A percentile compares a stretch with the other conserved stretches of the same genome.
These are phyloP conservation scores for Alternaria atra DNA, from an alignment of 2,329 filamentous ascomycete species.

Conservation along the genomic window DNA sequence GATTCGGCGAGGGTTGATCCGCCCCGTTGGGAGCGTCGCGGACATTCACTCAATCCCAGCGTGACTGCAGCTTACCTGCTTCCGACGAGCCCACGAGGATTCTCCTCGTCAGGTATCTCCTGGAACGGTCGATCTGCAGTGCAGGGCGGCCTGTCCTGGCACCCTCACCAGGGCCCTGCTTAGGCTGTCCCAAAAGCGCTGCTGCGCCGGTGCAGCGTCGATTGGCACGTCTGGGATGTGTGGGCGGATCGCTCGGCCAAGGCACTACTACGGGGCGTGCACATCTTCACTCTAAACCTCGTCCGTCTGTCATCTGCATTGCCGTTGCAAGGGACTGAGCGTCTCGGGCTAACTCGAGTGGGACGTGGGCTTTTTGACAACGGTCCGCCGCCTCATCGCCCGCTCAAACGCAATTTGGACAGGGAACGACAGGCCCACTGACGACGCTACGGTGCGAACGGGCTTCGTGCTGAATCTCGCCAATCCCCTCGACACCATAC, in stretches of 20 bases:
- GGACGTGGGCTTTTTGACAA: constrained; percentile 47
- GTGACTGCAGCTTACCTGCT: constrained; percentile 34
- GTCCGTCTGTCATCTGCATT: constrained; percentile 51
- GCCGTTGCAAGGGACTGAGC: constrained; percentile 50
- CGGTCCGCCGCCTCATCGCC: constrained; percentile 50
- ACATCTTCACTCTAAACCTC: constrained; percentile 42
- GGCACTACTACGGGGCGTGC: constrained; percentile 45
- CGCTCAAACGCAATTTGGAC: constrained; percentile 49
- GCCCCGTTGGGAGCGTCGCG: constrained; percentile 23
- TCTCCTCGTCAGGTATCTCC: constrained; percentile 31
- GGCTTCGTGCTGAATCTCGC: constrained; percentile 49
- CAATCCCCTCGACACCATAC: constrained; percentile 45
- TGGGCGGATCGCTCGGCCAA: constrained; percentile 50
- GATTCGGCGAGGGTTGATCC: constrained; percentile 30
- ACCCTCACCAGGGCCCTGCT: constrained; percentile 29
- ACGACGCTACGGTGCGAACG: constrained; percentile 45
- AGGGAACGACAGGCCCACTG: constrained; percentile 43
- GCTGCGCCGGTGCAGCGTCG: constrained; percentile 50
- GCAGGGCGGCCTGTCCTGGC: constrained; percentile 53
- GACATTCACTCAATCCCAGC: constrained; percentile 16
- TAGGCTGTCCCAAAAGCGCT: constrained; percentile 49
- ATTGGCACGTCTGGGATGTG: constrained; percentile 47
- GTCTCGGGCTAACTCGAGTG: constrained; percentile 38
- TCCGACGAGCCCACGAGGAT: constrained; percentile 32
- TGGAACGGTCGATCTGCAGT: constrained; percentile 52